Evolutionary conservation across 169 alveolate species (phyloP), one percentile per base, ranked within the genome.

Genomic region (Plasmodium yoelii): DNA sequence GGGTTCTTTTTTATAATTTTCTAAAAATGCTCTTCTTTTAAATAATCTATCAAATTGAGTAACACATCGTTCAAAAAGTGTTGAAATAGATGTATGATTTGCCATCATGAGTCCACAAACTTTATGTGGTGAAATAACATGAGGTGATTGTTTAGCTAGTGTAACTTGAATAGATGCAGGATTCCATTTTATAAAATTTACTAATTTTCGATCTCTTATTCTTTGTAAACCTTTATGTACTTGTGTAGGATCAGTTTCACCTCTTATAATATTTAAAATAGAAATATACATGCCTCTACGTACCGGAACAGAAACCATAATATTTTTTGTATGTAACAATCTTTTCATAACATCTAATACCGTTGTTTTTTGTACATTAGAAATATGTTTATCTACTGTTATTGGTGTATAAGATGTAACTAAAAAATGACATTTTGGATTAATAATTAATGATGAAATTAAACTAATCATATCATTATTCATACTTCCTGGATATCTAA

Each of bases 121-220:
- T 93, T 98, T 98, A 95, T 98, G 98, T 18, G 98, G 95, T 12
- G 98, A 97, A 24, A 94, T 98, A 42, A 97, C 96, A 90, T 96
- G 98, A 3, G 99, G 99, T 19, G 99, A 96, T 75, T 98, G 99
- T 71, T 98, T 97, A 28, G 99, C 97, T 44, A 98, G 88, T 3
- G 99, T 99, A 19, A 99, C 99, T 74, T 97, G 98, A 4, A 98
- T 97, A 18, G 99, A 96, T 47, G 99, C 99, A 9, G 99, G 99
- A 24, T 99, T 99, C 99, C 99, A 99, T 87, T 97, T 96, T 46
- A 97, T 96, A 86, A 97, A 97, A 46, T 97, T 96, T 28, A 95
- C 97, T 44, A 93, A 70, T 60, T 94, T 94, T 73, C 95, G 73
- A 67, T 92, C 96, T 56, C 93, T 49, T 18, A 94, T 87, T 86